A percentile compares a stretch with the other conserved stretches of the same genome.
Evolutionary conservation across 1,139 yeast genomes (phyloP).

Genomic region (Sugiyamaella pinicola): DNA sequence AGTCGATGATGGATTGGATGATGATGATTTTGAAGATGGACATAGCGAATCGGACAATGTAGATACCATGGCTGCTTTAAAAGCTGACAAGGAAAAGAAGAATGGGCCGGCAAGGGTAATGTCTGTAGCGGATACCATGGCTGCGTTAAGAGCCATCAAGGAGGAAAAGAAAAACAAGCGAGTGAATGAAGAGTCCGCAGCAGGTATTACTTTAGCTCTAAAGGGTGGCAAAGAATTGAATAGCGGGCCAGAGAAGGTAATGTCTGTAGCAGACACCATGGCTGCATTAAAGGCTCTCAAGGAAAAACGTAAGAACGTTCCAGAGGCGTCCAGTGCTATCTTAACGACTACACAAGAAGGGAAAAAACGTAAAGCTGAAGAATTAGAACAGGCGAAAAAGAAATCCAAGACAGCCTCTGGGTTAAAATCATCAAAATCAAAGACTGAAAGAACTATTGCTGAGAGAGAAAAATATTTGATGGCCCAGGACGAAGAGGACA

Average conservation of each 20-base stretch:
- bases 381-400: slow-evolving; percentile 21
- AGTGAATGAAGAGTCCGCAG: not conserved
- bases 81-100: slow-evolving; percentile 23
- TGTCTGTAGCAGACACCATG: slow-evolving; percentile 23
- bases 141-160: slow-evolving; percentile 24
- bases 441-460: slow-evolving; percentile 26
- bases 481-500: slow-evolving; percentile 72
- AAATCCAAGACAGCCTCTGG: slow-evolving; percentile 19
- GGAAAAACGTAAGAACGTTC: slow-evolving; percentile 12
- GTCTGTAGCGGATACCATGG: slow-evolving; percentile 24
- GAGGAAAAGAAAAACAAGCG: slow-evolving; percentile 15
- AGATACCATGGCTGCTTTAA: slow-evolving; percentile 51
- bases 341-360: slow-evolving; percentile 23
- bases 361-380: slow-evolving; percentile 16
- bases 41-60: slow-evolving; percentile 8
- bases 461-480: slow-evolving; percentile 45
- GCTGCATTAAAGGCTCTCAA: slow-evolving; percentile 26
- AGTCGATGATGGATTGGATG: slow-evolving; percentile 31
- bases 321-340: slow-evolving; percentile 18
- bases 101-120: slow-evolving; percentile 22
- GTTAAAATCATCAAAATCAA: slow-evolving; percentile 16
- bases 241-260: slow-evolving; percentile 27
- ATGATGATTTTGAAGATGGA: too few species aligned
- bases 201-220: too few species aligned
- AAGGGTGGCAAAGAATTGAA: not conserved